These are phyloP conservation scores for Volvariella surrecta DNA, from an alignment of 1,284 basidiomycete genomes.

Conservation along the genomic window DNA sequence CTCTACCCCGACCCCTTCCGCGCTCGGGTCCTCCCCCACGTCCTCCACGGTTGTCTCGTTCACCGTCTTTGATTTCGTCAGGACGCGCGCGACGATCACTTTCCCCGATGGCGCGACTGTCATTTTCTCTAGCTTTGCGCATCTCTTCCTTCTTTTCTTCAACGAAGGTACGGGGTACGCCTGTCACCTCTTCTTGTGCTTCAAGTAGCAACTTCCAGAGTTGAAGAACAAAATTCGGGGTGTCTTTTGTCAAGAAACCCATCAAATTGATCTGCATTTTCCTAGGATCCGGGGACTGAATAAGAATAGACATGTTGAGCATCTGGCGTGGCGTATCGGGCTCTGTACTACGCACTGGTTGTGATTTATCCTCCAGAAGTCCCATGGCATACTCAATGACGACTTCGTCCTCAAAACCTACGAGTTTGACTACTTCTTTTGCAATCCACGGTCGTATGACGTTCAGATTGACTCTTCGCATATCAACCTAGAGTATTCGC, in stretches of 20 bases:
- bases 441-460: constrained; percentile 94
- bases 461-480: constrained; percentile 86
- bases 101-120: constrained; percentile 62
- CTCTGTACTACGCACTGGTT: constrained; percentile 49
- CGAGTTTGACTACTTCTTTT: constrained; percentile 82
- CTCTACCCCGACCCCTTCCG: constrained; percentile 33
- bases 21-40: constrained; percentile 40
- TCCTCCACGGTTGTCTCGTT: constrained; percentile 37
- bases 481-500: constrained; percentile 62
- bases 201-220: constrained; percentile 89
- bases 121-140: constrained; percentile 65
- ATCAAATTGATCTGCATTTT: constrained; percentile 94
- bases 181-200: constrained; percentile 83
- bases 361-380: constrained; percentile 77
- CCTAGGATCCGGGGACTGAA: constrained; percentile 86
- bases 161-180: constrained; percentile 89
- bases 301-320: no score
- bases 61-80: constrained; percentile 58
- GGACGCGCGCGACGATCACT: constrained; percentile 57
- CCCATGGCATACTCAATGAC: constrained; percentile 95
- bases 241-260: constrained; percentile 82
- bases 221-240: constrained; percentile 78
- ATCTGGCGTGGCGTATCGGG: not conserved
- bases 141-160: constrained; percentile 96
- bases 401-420: constrained; percentile 95